These are phyloP conservation scores for Xylaria acuta DNA, from an alignment of 495 filamentous ascomycete species.

Conservation along the genomic window DNA sequence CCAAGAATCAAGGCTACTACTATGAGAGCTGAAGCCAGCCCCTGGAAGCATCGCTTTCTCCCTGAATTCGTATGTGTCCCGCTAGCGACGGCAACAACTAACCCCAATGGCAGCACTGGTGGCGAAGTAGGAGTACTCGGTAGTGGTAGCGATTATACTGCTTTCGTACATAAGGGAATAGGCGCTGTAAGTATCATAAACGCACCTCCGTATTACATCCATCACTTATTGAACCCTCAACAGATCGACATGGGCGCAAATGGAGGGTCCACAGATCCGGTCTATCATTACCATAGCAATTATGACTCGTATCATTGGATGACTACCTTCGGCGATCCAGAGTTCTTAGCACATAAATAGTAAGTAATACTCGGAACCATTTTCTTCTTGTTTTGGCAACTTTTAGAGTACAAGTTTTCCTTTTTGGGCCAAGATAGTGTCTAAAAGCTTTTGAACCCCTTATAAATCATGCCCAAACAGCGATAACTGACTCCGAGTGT, in stretches of 20 bases:
- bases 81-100: not conserved
- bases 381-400: too few relatives aligned
- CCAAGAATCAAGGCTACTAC: not conserved
- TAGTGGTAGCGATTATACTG: constrained; percentile 84
- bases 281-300: constrained; percentile 80
- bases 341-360: constrained; percentile 75
- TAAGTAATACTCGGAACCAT: too few relatives aligned
- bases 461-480: too few relatives aligned
- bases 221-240: not conserved
- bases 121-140: constrained; percentile 66
- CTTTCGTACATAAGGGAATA: constrained; percentile 81
- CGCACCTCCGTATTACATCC: constrained; percentile 6
- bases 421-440: too few relatives aligned
- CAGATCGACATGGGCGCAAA: constrained; percentile 74
- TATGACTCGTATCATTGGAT: constrained; percentile 89
- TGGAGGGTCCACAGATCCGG: constrained; percentile 49
- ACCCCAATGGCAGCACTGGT: constrained; percentile 56
- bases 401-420: too few relatives aligned
- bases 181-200: constrained; percentile 65
- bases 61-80: not conserved
- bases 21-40: not conserved
- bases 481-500: too few relatives aligned
- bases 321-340: constrained; percentile 75
- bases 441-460: too few relatives aligned
- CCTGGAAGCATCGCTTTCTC: not conserved